Evolutionary conservation across 2,329 filamentous ascomycete genomes (phyloP).

Genomic region (Aspergillus fructus): DNA sequence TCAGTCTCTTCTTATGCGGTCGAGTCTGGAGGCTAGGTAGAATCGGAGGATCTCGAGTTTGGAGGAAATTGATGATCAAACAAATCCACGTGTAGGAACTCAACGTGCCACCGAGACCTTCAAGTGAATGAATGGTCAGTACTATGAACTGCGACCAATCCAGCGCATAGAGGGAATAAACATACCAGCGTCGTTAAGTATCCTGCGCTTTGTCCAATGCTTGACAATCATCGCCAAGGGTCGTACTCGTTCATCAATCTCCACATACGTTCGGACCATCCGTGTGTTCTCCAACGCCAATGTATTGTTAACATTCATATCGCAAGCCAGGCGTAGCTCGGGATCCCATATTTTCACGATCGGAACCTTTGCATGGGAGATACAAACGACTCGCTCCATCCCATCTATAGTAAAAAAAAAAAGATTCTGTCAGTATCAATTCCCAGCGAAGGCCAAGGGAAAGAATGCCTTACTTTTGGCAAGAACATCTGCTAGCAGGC

Average conservation of each 20-base stretch:
- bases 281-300: conserved; percentile 92
- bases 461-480: conserved; percentile 67
- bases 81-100: conserved; percentile 99
- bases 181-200: conserved; percentile 95
- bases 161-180: not conserved
- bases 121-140: conserved; percentile 18
- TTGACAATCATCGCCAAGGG: conserved; percentile 96
- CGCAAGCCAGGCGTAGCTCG: conserved; percentile 81
- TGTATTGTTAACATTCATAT: conserved; percentile 99
- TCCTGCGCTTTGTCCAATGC: conserved; percentile 89
- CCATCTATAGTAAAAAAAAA: conserved; percentile 61
- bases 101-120: conserved; percentile 87
- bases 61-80: conserved; percentile 93
- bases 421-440: conserved; percentile 14
- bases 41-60: conserved; percentile 79
- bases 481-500: conserved; percentile 82
- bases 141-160: not conserved
- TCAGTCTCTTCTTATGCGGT: conserved; percentile 60
- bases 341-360: conserved; percentile 99
- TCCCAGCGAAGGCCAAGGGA: not conserved
- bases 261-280: conserved; percentile 96
- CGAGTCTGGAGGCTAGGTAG: conserved; percentile 81
- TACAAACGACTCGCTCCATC: conserved; percentile 95
- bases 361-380: conserved; percentile 91
- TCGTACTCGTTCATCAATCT: conserved; percentile 85